A percentile compares a stretch with the other conserved stretches of the same genome.
Evolutionary conservation across 1,139 yeast species (phyloP).

Genomic region (Suhomyces bokatorum): DNA sequence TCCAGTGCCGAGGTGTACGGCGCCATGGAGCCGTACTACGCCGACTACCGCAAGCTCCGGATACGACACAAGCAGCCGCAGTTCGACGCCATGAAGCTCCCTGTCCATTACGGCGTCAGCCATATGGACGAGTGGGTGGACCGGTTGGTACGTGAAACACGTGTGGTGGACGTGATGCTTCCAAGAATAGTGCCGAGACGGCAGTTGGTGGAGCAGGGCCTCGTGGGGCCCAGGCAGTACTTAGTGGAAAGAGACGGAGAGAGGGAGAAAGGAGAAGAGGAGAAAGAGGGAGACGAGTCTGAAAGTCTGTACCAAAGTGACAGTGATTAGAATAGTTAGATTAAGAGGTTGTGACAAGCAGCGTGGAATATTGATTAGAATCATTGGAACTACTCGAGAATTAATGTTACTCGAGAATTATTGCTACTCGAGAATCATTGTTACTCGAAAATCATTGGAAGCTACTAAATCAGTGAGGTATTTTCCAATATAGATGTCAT

Average conservation of each 20-base stretch:
- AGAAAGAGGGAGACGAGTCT: slow-evolving; percentile 11
- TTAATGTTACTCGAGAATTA: too few relatives aligned
- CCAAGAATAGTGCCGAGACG: slow-evolving; percentile 53
- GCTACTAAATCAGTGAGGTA: too few relatives aligned
- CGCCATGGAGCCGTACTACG: slow-evolving; percentile 51
- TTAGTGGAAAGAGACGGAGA: slow-evolving; percentile 21
- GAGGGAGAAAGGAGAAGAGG: slow-evolving; percentile 3
- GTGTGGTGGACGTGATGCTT: slow-evolving; percentile 59
- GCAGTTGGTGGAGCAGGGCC: slow-evolving; percentile 40
- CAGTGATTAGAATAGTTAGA: slow-evolving; percentile 21
- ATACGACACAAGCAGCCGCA: slow-evolving; percentile 30
- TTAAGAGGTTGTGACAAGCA: too few relatives aligned
- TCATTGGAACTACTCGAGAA: too few relatives aligned
- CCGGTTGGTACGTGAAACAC: slow-evolving; percentile 43
- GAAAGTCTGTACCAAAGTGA: slow-evolving; percentile 24
- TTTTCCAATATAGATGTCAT: too few relatives aligned
- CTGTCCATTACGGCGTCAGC: slow-evolving; percentile 32
- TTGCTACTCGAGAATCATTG: too few relatives aligned
- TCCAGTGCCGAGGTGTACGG: slow-evolving; percentile 47
- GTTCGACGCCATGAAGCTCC: slow-evolving; percentile 25
- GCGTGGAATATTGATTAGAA: too few relatives aligned
- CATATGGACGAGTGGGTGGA: slow-evolving; percentile 67
- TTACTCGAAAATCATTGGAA: too few relatives aligned
- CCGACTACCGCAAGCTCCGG: slow-evolving; percentile 54
- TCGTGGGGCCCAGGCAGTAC: slow-evolving; percentile 40